These are phyloP conservation scores for Hanseniaspora taiwanica DNA, from an alignment of 805 yeast species.

Conservation along the genomic window DNA sequence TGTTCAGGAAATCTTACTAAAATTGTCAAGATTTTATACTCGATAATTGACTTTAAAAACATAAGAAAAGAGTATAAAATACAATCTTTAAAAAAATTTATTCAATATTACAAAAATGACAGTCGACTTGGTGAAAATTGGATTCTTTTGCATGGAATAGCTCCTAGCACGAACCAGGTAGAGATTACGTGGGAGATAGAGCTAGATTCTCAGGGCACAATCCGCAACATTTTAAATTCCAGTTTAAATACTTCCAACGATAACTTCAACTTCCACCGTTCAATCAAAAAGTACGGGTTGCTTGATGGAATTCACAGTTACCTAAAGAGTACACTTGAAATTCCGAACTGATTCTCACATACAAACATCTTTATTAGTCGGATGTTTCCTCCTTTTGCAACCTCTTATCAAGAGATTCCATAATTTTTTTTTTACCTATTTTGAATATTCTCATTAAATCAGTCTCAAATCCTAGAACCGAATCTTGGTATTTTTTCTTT, in stretches of 20 bases:
- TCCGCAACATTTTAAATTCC: background rate
- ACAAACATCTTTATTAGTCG: no score
- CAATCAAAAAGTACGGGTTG: background rate
- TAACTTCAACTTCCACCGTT: background rate
- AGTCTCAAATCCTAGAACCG: constrained; percentile 22
- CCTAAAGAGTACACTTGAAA: background rate
- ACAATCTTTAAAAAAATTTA: background rate
- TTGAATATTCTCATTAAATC: constrained; percentile 10
- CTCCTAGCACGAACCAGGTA: no score
- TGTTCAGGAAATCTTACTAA: background rate
- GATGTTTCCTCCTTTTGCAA: background rate
- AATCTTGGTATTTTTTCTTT: constrained; percentile 21
- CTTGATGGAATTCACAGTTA: background rate
- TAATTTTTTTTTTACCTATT: constrained; percentile 2
- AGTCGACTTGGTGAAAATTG: no score
- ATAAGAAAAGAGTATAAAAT: background rate
- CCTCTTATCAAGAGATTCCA: constrained; percentile 1
- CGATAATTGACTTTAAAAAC: background rate
- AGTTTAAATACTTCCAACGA: background rate
- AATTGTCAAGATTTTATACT: background rate
- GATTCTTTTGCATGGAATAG: no score
- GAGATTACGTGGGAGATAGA: background rate
- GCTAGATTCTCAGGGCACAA: background rate
- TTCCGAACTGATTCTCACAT: no score
- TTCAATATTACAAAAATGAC: background rate